Evolutionary conservation across 805 yeast species (phyloP), one percentile per base, ranked within the genome.

Genomic region (Metschnikowia lunata): DNA sequence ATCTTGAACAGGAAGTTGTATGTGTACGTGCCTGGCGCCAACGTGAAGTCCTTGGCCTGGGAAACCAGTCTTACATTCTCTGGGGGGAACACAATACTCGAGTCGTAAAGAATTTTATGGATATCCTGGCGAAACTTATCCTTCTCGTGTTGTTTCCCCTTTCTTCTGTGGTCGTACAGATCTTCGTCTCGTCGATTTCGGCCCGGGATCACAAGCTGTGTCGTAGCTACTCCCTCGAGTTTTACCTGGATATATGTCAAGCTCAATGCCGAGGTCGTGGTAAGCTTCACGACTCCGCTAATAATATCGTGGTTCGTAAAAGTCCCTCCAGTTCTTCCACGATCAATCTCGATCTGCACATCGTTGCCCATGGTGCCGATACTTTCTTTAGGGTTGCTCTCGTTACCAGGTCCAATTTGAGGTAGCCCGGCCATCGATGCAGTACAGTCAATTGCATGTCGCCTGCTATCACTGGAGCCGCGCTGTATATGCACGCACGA

Each of bases 61-160:
- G 75, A 64, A 1, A 74, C 76, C 37, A 62, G 57, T 18, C 78
- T 58, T 10, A 76, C 67, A 41, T 76, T 73, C 11, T 64, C 67
- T 0, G 83, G 78, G 1, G 82, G 83, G 45, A 78, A 78, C 26
- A 78, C 76, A 0, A 76, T 67, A 26, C 54, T 44, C 1, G 78
- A 69, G 42, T 76, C 79, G 50, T 77, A 78, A 15, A 78, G 61
- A 8, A 78, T 59, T 45, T 69, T 69, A 54, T 78, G 83, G 7
- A 56, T 56, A 50, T 73, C 78, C 32, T 47, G 57, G 8, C 67
- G 39, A 7, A 53, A 54, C 30, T 51, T 46, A 14, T 55, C 61
- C 26, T 47, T 48, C n/a, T 14, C 29, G 18, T 41, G 37, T 6
- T 42, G 27, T 35, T 55, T 51, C 2, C 50, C 54, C 11, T 36